A percentile compares a stretch with the other conserved stretches of the same genome.
phyloP scores from a whole-genome alignment of 2,329 filamentous ascomycete genomes.

The Thielaviopsis euricoi region DNA sequence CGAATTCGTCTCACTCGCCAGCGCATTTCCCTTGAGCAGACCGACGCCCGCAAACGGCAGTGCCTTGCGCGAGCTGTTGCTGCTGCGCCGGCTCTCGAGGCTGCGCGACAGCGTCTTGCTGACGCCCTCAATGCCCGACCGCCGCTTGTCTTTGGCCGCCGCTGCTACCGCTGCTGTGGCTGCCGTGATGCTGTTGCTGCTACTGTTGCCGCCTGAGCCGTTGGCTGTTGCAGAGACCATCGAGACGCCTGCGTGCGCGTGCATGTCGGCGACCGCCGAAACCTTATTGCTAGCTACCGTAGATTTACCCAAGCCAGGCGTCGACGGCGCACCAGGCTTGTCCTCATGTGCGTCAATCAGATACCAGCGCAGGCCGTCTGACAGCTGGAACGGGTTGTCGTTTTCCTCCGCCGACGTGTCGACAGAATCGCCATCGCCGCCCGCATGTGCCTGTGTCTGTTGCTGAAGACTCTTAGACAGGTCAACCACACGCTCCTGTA shows the following conservation, averaged over 20 bases:
- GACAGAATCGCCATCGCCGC: conserved; percentile 32
- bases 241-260: conserved; percentile 26
- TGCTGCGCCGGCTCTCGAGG: conserved; percentile 79
- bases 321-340: conserved; percentile 80
- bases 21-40: conserved; percentile 31
- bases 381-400: conserved; percentile 93
- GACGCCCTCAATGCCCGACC: conserved; percentile 49
- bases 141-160: conserved; percentile 24
- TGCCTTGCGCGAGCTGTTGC: conserved; percentile 68
- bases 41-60: conserved; percentile 34
- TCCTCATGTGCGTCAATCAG: conserved; percentile 87
- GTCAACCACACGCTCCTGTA: conserved; percentile 88
- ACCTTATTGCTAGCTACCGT: conserved; percentile 80
- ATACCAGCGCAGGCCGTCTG: conserved; percentile 91
- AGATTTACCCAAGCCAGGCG: conserved; percentile 77
- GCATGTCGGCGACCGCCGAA: conserved; percentile 64
- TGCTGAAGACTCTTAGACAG: conserved; percentile 58
- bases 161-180: background rate
- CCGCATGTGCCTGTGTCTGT: conserved; percentile 14
- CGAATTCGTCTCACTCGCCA: conserved; percentile 43
- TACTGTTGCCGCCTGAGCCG: background rate
- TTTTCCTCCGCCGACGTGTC: conserved; percentile 53
- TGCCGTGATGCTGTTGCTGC: background rate
- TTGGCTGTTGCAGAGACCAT: background rate
- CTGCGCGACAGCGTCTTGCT: conserved; percentile 72